Conservation (phyloP, 2,329 filamentous ascomycete species). For the Alternaria incomplexa region DNA sequence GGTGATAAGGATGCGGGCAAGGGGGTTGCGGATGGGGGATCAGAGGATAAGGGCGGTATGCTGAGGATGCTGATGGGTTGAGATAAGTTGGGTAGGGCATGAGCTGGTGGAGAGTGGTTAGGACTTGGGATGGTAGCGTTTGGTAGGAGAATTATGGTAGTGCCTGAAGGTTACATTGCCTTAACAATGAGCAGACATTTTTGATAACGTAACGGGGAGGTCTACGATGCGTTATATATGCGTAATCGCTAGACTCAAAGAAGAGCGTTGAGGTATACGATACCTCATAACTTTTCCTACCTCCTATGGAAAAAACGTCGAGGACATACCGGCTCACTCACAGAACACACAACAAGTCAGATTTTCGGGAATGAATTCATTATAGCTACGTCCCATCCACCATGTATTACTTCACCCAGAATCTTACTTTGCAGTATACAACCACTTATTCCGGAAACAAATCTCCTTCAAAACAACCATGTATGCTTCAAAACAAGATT, state of each 20-base stretch:
- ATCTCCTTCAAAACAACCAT: background rate
- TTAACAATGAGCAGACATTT: background rate
- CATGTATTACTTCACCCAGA: background rate
- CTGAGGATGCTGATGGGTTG: slow-evolving; percentile 12
- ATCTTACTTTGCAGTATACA: background rate
- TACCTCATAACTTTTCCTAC: background rate
- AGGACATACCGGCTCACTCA: background rate
- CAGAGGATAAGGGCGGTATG: slow-evolving; percentile 13
- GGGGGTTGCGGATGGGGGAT: background rate
- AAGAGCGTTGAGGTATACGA: background rate
- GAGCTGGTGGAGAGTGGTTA: no score
- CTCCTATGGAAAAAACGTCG: no score
- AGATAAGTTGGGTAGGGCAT: background rate
- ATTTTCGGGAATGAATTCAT: background rate
- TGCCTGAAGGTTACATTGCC: background rate
- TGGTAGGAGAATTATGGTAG: background rate
- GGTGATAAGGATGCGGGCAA: slow-evolving; percentile 23
- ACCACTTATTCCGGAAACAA: background rate
- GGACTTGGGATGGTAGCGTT: background rate
- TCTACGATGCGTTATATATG: background rate
- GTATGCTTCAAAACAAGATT: background rate
- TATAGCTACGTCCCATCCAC: background rate
- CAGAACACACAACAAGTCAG: background rate
- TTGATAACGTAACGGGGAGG: background rate
- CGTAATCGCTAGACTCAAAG: background rate